phyloP scores from a whole-genome alignment of 441 rosid genomes.

The Aquilaria agallochum region DNA sequence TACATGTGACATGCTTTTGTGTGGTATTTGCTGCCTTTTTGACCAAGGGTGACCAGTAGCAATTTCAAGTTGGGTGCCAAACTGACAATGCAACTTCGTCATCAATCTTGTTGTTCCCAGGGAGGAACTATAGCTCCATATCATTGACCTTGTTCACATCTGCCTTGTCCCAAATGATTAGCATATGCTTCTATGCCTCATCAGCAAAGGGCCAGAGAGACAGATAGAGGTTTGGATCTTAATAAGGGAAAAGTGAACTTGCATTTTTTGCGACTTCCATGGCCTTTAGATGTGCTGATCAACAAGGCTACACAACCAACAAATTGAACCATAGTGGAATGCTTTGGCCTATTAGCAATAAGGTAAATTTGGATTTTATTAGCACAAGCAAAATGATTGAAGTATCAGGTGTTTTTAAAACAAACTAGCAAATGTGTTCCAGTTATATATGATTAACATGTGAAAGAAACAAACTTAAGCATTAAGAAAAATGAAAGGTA shows the following conservation, averaged over 20 bases:
- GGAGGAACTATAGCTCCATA: constrained; percentile 40
- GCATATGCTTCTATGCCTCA: constrained; percentile 33
- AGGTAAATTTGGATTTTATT: background rate
- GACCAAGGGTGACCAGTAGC: constrained; percentile 41
- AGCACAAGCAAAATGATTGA: background rate
- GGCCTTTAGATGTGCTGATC: constrained; percentile 44
- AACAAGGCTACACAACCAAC: constrained; percentile 52
- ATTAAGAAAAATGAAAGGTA: background rate
- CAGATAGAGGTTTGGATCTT: constrained; percentile 40
- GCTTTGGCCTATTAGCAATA: constrained; percentile 30
- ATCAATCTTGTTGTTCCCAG: constrained; percentile 29
- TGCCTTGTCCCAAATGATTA: constrained; percentile 49
- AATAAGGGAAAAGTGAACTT: constrained; percentile 41
- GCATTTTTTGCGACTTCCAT: constrained; percentile 42
- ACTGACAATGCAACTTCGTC: constrained; percentile 40
- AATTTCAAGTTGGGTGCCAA: constrained; percentile 41
- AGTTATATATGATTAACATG: background rate
- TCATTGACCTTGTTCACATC: constrained; percentile 49
- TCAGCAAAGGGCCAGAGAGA: constrained; percentile 45
- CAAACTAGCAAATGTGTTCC: too few relatives aligned
- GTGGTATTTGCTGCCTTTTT: constrained; percentile 39
- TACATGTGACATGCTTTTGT: constrained; percentile 23
- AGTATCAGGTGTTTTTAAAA: background rate
- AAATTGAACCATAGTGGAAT: constrained; percentile 48
- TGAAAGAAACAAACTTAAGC: too few relatives aligned